Conservation (phyloP, 306 rosid species). For the Citrullus mucosospermus region DNA sequence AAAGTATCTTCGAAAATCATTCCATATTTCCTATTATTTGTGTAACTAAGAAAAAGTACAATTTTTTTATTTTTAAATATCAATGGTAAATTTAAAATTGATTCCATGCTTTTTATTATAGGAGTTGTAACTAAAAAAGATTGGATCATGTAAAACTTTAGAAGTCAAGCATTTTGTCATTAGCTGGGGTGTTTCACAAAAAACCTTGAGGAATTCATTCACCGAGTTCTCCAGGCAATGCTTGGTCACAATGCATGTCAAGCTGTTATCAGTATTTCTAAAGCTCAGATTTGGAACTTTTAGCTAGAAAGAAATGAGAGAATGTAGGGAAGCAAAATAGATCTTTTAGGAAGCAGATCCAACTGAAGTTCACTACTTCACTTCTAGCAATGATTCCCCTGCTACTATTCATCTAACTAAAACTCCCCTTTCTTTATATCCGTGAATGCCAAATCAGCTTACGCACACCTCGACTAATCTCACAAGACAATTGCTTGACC, state of each 20-base stretch:
- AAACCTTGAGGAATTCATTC: neutral
- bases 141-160: neutral
- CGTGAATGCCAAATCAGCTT: too few relatives aligned
- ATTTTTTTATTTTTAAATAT: neutral
- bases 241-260: neutral
- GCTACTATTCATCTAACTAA: neutral
- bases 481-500: too few relatives aligned
- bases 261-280: neutral
- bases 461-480: too few relatives aligned
- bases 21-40: neutral
- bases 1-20: neutral
- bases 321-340: neutral
- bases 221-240: neutral
- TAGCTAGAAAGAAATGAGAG: neutral
- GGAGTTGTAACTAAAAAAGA: neutral
- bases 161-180: neutral
- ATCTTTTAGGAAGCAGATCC: neutral
- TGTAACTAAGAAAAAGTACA: neutral
- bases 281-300: neutral
- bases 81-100: neutral
- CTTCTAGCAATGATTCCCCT: neutral
- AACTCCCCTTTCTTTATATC: neutral
- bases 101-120: neutral
- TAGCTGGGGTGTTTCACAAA: neutral
- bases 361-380: neutral